phyloP scores from a whole-genome alignment of 2,329 filamentous ascomycete genomes.

The Sporothrix euskadiensis region DNA sequence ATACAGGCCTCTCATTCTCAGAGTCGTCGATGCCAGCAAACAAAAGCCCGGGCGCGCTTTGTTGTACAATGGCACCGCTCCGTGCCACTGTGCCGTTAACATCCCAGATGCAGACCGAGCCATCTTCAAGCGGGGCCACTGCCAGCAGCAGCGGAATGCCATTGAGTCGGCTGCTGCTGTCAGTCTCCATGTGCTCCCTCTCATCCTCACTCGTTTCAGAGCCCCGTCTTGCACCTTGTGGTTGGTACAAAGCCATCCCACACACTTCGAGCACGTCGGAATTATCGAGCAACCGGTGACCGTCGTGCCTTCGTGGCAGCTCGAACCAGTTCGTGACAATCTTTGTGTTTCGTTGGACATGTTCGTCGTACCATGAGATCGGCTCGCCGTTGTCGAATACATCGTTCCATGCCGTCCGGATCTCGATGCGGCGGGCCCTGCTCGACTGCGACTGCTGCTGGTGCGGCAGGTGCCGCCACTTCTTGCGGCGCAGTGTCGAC shows the following conservation, averaged over 20 bases:
- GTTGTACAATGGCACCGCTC: conserved; percentile 64
- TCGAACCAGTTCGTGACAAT: conserved; percentile 77
- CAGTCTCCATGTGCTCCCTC: background rate
- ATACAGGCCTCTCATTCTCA: conserved; percentile 55
- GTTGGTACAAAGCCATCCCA: conserved; percentile 68
- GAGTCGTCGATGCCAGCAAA: conserved; percentile 52
- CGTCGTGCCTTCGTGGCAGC: conserved; percentile 51
- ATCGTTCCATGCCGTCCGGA: conserved; percentile 69
- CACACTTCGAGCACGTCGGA: conserved; percentile 64
- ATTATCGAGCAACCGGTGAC: conserved; percentile 36
- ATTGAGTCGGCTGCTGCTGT: background rate
- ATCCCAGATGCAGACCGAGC: conserved; percentile 86
- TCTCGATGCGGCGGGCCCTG: conserved; percentile 62
- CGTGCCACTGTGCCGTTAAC: conserved; percentile 56
- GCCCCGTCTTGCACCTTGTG: conserved; percentile 44
- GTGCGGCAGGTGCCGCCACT: background rate
- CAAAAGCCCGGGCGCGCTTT: conserved; percentile 67
- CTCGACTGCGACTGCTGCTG: background rate
- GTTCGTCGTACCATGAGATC: conserved; percentile 85
- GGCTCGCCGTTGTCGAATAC: conserved; percentile 65
- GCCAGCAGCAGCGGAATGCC: conserved; percentile 54
- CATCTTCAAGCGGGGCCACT: conserved; percentile 79
- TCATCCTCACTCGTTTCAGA: background rate
- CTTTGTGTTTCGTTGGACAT: conserved; percentile 76
- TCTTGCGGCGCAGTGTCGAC: conserved; percentile 48